phyloP scores from a whole-genome alignment of 2,329 filamentous ascomycete species.

The Pseudocercospora fuligena region DNA sequence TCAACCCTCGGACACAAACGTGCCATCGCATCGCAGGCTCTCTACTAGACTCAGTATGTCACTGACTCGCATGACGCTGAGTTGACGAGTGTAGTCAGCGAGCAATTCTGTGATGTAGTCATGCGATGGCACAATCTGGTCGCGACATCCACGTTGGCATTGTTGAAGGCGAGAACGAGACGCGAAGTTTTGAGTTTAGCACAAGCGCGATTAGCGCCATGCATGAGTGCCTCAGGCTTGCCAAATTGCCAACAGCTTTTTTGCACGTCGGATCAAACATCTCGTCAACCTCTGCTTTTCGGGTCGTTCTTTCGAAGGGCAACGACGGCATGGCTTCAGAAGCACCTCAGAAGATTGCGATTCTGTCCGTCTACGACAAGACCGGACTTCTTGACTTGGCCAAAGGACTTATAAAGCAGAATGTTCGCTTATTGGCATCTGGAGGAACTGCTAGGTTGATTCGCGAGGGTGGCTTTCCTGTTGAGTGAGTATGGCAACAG shows the following conservation, averaged over 20 bases:
- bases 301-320: not conserved
- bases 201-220: not conserved
- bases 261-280: not conserved
- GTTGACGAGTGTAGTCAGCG: too few relatives aligned
- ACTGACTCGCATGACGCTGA: too few relatives aligned
- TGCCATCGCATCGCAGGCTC: not conserved
- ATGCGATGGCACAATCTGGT: too few relatives aligned
- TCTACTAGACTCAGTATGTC: not conserved
- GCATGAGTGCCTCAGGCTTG: not conserved
- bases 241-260: not conserved
- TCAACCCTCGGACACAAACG: not conserved
- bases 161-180: not conserved
- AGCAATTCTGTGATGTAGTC: too few relatives aligned
- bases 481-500: slow-evolving; percentile 69
- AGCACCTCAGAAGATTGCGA: slow-evolving; percentile 60
- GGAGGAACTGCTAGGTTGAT: slow-evolving; percentile 97
- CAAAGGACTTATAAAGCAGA: slow-evolving; percentile 84
- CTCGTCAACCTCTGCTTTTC: not conserved
- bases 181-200: not conserved
- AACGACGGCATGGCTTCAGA: not conserved
- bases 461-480: slow-evolving; percentile 90
- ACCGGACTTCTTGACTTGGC: slow-evolving; percentile 91
- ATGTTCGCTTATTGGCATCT: slow-evolving; percentile 91
- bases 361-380: slow-evolving; percentile 98
- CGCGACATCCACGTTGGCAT: not conserved